These are phyloP conservation scores for Suillus ampliporus DNA, from an alignment of 768 basidiomycete genomes.

Conservation along the genomic window DNA sequence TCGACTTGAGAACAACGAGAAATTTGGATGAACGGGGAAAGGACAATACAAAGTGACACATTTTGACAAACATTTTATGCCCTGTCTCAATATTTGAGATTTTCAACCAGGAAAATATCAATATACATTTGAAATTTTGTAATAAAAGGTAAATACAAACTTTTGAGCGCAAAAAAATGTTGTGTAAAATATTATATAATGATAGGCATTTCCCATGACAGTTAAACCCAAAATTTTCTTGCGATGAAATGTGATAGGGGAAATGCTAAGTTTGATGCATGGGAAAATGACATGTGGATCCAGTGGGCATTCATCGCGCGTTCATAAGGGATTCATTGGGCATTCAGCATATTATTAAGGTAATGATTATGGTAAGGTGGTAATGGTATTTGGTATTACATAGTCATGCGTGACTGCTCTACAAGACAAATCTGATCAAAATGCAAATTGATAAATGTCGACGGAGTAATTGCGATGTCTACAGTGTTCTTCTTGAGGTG, in stretches of 20 bases:
- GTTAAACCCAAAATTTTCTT: neutral
- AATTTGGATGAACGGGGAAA: neutral
- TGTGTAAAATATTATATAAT: slow-evolving; percentile 1
- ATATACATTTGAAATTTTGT: neutral
- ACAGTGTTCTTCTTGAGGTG: neutral
- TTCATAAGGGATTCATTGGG: too few relatives aligned
- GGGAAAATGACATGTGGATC: too few relatives aligned
- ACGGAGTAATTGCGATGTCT: neutral
- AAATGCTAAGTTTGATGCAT: too few relatives aligned
- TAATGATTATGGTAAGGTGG: too few relatives aligned
- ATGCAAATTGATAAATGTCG: too few relatives aligned
- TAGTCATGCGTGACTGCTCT: too few relatives aligned
- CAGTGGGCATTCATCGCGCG: too few relatives aligned
- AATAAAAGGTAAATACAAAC: neutral
- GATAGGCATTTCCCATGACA: neutral
- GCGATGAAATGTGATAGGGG: too few relatives aligned
- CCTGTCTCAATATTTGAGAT: neutral
- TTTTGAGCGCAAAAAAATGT: neutral
- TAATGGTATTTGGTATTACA: too few relatives aligned
- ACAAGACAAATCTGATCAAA: too few relatives aligned
- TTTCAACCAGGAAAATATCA: neutral
- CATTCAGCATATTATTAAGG: too few relatives aligned
- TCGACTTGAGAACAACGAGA: neutral
- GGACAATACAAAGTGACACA: neutral
- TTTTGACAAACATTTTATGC: neutral